Conservation (phyloP, 305 asterid species). For the Fraxinus xanthoxyloides region DNA sequence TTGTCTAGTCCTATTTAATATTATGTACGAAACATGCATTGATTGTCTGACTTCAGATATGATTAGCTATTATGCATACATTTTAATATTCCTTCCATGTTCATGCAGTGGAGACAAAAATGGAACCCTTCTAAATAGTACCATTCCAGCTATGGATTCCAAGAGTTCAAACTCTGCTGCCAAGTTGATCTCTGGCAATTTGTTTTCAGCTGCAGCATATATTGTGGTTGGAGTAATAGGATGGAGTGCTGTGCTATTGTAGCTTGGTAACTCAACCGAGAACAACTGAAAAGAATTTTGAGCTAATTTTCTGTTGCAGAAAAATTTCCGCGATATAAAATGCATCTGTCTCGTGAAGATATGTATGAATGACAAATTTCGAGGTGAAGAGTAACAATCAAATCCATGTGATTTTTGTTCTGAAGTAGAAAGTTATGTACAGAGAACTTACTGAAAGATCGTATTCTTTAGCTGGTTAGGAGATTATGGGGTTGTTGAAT, state of each 20-base stretch:
- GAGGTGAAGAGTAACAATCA: background rate
- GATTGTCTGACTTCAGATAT: background rate
- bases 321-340: background rate
- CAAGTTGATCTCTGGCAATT: constrained; percentile 17
- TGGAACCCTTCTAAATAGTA: constrained; percentile 51
- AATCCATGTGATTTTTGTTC: background rate
- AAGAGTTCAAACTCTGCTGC: constrained; percentile 40
- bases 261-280: constrained; percentile 14
- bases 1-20: background rate
- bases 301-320: constrained; percentile 14
- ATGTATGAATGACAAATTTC: background rate
- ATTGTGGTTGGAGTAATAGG: constrained; percentile 30
- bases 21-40: background rate
- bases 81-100: constrained; percentile 10
- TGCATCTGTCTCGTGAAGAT: background rate
- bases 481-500: background rate
- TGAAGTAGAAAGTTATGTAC: constrained; percentile 14
- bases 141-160: constrained; percentile 62
- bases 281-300: constrained; percentile 13
- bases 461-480: background rate
- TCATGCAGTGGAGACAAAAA: constrained; percentile 46
- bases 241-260: constrained; percentile 35
- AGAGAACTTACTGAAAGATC: background rate
- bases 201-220: constrained; percentile 11
- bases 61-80: background rate